phyloP scores from a whole-genome alignment of 257 asterid species.

The Gentiana macrophylla region DNA sequence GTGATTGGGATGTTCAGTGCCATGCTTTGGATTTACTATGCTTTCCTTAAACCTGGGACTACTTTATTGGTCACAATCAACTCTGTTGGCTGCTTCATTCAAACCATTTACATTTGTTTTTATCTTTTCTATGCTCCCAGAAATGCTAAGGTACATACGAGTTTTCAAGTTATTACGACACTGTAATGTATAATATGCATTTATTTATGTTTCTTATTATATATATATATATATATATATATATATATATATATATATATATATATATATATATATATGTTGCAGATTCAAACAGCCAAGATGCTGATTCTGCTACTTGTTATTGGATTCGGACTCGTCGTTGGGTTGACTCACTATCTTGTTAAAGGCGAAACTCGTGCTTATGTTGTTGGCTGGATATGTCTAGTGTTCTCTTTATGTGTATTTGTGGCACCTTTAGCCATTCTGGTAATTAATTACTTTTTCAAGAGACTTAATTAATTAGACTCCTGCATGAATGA shows the following conservation, averaged over 20 bases:
- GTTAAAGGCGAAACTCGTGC: constrained; percentile 24
- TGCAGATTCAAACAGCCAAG: constrained; percentile 40
- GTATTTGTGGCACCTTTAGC: constrained; percentile 51
- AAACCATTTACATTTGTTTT: constrained; percentile 43
- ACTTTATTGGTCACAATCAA: constrained; percentile 57
- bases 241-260: no score
- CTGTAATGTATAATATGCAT: no score
- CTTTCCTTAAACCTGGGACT: constrained; percentile 36
- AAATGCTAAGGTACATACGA: constrained; percentile 29
- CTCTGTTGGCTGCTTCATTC: constrained; percentile 51
- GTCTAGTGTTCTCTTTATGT: constrained; percentile 27
- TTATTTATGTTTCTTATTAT: no score
- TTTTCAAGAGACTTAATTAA: no score
- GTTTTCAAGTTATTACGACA: no score
- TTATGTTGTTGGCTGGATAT: constrained; percentile 42
- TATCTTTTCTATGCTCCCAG: constrained; percentile 43
- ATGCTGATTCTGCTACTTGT: constrained; percentile 16
- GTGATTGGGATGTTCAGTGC: constrained; percentile 63
- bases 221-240: no score
- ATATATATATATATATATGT: no score
- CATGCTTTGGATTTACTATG: constrained; percentile 71
- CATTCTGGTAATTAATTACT: constrained; percentile 33
- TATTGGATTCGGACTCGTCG: constrained; percentile 32
- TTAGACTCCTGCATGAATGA: no score
- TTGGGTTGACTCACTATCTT: constrained; percentile 22